Conservation (phyloP, 129 eudicot genomes). For the Arctium minus region DNA sequence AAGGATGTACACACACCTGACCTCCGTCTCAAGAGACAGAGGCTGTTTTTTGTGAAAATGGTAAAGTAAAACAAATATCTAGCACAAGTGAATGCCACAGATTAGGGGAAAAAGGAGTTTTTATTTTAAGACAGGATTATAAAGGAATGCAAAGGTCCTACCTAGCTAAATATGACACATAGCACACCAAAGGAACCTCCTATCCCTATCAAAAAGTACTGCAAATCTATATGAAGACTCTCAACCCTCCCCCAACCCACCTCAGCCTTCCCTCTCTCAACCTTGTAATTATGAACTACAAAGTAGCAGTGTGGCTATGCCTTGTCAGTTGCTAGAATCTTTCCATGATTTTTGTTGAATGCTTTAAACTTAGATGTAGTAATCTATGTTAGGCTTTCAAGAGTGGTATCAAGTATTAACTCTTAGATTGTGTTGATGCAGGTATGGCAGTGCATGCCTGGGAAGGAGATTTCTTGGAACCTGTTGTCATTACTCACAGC, state of each 20-base stretch:
- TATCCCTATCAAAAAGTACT: not conserved
- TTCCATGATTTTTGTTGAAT: not conserved
- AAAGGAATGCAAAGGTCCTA: not conserved
- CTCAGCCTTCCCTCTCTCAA: not conserved
- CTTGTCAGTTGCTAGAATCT: not conserved
- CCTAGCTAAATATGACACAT: not conserved
- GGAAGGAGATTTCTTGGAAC: conserved; percentile 63
- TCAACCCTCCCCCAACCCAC: not conserved
- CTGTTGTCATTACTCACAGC: conserved; percentile 59
- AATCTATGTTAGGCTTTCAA: not conserved
- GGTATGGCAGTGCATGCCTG: conserved; percentile 74
- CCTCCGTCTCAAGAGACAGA: no score
- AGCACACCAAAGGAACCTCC: not conserved
- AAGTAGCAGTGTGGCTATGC: not conserved
- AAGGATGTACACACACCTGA: no score
- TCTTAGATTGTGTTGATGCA: conserved; percentile 26
- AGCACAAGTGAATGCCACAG: not conserved
- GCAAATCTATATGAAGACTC: not conserved
- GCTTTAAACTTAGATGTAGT: not conserved
- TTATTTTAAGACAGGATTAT: not conserved
- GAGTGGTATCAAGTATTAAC: not conserved
- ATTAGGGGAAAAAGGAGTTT: not conserved
- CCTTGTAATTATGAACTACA: not conserved
- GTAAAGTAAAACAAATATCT: no score
- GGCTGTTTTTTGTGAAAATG: no score